Base-by-base conservation (phyloP, 1,139 yeast species). In the Kurtzmaniella quercitrusa region DNA sequence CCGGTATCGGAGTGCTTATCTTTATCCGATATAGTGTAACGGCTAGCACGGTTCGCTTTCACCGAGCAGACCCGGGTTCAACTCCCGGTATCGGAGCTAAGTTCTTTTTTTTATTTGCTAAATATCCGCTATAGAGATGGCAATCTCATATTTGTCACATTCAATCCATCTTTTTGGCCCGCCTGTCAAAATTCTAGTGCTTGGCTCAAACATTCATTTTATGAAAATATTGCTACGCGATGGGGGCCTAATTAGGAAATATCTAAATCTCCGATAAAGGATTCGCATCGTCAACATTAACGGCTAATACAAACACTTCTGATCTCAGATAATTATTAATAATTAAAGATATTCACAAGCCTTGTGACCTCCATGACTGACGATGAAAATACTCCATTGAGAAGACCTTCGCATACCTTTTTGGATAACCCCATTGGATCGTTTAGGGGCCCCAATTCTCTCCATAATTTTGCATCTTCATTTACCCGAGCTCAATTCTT, bases 21-120 rank as follows among this genome's bases (percentile, higher is more conserved):
- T 12, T 34, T 12, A 8, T 79, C 84, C 85, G 85, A 79, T 80
- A 75, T 80, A 76, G 85, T 80, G 85, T 80, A 80, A 79, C 82
- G 85, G 86, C 81, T 80, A 81, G 81, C 85, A 81, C 85, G 83
- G 84, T 79, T 76, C 84, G 82, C 84, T 80, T 78, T 80, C 85
- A 79, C 85, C 82, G 85, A 76, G 84, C 84, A 79, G 73, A 76
- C 82, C 85, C 81, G 85, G 85, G 85, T 80, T 80, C 85, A 82
- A 80, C 82, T 79, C 85, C 85, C 85, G 81, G 85, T 75, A 79
- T 78, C 83, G 85, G 85, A 80, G 77, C 44, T 14, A 31, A 31
- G 12, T 14, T 6, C 14, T 16, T 31, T 31, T 31, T 31, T 31
- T 31, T 31, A n/a, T n/a, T n/a, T n/a, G n/a, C n/a, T n/a, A n/a